These are phyloP conservation scores for Trichophyton mentagrophytes DNA, from an alignment of 2,329 filamentous ascomycete genomes.

Conservation along the genomic window DNA sequence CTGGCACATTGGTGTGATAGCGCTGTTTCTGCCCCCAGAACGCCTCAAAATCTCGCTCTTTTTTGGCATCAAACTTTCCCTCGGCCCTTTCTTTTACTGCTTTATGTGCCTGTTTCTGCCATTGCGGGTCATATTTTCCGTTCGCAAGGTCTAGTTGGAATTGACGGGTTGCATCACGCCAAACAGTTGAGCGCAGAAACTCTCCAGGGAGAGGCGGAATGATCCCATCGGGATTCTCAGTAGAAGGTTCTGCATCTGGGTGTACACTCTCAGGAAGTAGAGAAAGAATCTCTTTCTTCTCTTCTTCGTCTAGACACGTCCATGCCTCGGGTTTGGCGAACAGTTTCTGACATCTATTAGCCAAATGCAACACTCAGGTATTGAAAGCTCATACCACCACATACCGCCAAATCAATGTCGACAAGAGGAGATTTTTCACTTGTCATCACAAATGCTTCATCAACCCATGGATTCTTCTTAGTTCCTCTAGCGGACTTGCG, in stretches of 20 bases:
- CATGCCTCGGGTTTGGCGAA: conserved; percentile 30
- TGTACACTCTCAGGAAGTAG: conserved; percentile 33
- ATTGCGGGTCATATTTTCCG: conserved; percentile 45
- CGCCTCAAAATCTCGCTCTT: conserved; percentile 41
- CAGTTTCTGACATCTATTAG: conserved; percentile 22
- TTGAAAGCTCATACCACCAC: conserved; percentile 7
- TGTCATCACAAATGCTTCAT: conserved; percentile 28
- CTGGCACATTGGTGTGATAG: conserved; percentile 20
- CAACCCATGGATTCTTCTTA: conserved; percentile 27
- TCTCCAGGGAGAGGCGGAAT: conserved; percentile 29
- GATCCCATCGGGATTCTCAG: conserved; percentile 20
- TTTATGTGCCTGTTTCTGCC: conserved; percentile 42
- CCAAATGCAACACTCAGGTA: no score
- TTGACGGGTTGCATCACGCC: conserved; percentile 41
- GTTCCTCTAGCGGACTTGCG: conserved; percentile 22
- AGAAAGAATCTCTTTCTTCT: conserved; percentile 30
- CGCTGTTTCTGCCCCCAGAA: conserved; percentile 47
- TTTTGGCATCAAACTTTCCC: conserved; percentile 46
- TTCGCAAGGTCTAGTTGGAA: conserved; percentile 44
- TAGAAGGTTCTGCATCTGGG: conserved; percentile 19
- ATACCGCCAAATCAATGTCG: conserved; percentile 28
- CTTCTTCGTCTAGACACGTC: conserved; percentile 29
- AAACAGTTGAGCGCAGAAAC: conserved; percentile 34
- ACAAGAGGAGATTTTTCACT: conserved; percentile 27
- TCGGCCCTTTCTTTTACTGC: conserved; percentile 40